Percentiles rank a stretch among this genome's conserved stretches.
Evolutionary conservation across 148 eudicot genomes (phyloP).

Genomic region (Linanthus parryae): DNA sequence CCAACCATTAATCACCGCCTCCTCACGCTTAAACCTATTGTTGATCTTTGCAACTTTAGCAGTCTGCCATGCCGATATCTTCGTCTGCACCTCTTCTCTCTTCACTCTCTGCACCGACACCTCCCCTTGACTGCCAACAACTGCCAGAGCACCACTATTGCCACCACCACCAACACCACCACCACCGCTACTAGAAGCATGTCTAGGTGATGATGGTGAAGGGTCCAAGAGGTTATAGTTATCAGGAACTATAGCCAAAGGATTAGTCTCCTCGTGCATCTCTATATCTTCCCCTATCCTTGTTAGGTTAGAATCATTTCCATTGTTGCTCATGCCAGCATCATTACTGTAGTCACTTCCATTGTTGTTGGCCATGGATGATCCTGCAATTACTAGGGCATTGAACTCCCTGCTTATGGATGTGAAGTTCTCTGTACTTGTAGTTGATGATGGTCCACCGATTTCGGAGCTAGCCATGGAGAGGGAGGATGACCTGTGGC

Average conservation of each 20-base stretch:
- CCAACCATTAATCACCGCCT: constrained; percentile 77
- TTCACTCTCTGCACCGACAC: constrained; percentile 59
- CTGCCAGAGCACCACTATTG: constrained; percentile 1
- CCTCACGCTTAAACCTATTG: constrained; percentile 83
- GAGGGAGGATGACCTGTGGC: constrained; percentile 40
- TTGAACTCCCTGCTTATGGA: constrained; percentile 51
- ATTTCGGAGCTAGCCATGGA: constrained; percentile 42
- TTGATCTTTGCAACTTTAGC: constrained; percentile 88
- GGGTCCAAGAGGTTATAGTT: constrained; percentile 29
- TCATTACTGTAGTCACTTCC: constrained; percentile 10
- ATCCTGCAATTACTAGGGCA: constrained; percentile 58
- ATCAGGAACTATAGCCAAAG: constrained; percentile 80
- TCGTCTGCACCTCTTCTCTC: constrained; percentile 88
- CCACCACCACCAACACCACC: neutral
- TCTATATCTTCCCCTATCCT: constrained; percentile 64
- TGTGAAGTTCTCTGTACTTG: constrained; percentile 50
- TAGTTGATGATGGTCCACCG: too few species aligned
- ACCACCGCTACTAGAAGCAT: too few species aligned
- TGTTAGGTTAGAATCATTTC: constrained; percentile 22
- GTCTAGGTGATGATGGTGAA: constrained; percentile 21
- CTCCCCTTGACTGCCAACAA: constrained; percentile 16
- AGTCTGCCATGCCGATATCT: constrained; percentile 86
- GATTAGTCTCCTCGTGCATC: constrained; percentile 48
- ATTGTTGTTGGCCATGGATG: constrained; percentile 17
- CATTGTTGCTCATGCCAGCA: neutral